Evolutionary conservation across 768 basidiomycete genomes (phyloP), one percentile per base, ranked within the genome.

Genomic region (Hypsizygus marmoreus): DNA sequence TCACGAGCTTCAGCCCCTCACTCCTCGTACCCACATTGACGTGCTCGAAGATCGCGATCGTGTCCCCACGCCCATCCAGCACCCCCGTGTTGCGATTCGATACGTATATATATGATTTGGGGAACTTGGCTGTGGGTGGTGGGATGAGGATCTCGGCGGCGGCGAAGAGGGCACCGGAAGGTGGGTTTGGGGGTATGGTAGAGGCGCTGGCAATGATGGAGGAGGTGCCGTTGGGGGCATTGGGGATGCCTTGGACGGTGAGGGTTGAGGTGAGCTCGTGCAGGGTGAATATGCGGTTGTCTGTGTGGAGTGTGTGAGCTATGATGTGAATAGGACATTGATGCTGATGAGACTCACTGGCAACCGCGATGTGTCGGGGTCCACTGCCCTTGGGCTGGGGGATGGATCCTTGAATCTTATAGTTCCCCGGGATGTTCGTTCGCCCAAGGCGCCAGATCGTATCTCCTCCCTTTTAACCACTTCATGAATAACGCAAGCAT

Each of bases 111-210:
- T 77, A 81, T 0, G 77, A 71, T 3, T 53, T 67, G 0, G 73
- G 75, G 69, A 81, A 87, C 16, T 57, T 55, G 2, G 44, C 19
- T 1, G 73, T 73, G 1, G 74, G 68, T 11, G 69, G 50, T 0
- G 85, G 79, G 48, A 86, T 77, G 34, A 86, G 73, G 53, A 88
- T 77, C 54, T 87, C 86, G 7, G 70, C 84, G 1, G 77, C 84
- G 8, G 76, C 79, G 57, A 75, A 83, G 58, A 53, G 67, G 61
- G 49, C 56, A 43, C 25, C 74, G 54, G 51, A 63, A 47, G 51
- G 71, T 36, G 20, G 72, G 67, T 63, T 63, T 57, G 62, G 51
- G 4, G 84, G 79, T 16, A 79, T 51, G 58, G 77, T 81, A 16
- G 76, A 75, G 20, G 73, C 71, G 29, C 65, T 74, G 1, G 76